A percentile compares a stretch with the other conserved stretches of the same genome.
Conservation (phyloP, 495 filamentous ascomycete genomes). For the Penicillium chermesinum region DNA sequence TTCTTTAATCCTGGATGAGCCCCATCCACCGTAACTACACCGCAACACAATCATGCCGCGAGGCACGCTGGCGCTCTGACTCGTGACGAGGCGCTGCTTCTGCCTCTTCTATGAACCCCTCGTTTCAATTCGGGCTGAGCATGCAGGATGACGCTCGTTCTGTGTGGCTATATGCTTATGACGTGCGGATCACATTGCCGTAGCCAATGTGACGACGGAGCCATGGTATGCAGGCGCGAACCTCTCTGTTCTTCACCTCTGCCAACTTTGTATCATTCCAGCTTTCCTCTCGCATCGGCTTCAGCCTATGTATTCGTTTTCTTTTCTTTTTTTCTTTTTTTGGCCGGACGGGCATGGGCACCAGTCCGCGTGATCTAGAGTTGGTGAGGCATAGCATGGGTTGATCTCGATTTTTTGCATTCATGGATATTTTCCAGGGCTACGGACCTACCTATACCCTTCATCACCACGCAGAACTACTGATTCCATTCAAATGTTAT, state of each 20-base stretch:
- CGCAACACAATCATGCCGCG: too few relatives aligned
- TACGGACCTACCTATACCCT: too few relatives aligned
- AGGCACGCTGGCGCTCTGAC: too few relatives aligned
- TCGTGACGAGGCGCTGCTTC: constrained; percentile 6
- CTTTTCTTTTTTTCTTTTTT: not conserved
- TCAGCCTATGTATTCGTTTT: constrained; percentile 7
- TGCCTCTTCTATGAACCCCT: constrained; percentile 11
- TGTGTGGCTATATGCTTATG: too few relatives aligned
- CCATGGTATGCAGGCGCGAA: constrained; percentile 21
- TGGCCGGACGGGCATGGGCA: too few relatives aligned
- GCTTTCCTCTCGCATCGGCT: too few relatives aligned
- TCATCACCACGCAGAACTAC: too few relatives aligned
- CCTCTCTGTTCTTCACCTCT: constrained; percentile 6
- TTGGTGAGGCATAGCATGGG: not conserved
- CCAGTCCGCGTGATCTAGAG: constrained; percentile 5
- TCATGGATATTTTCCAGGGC: too few relatives aligned
- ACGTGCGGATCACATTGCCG: too few relatives aligned
- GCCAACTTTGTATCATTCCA: not conserved
- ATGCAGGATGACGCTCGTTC: constrained; percentile 9
- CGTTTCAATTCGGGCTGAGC: constrained; percentile 8
- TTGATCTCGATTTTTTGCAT: not conserved
- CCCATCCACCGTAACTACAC: too few relatives aligned
- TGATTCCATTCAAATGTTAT: too few relatives aligned
- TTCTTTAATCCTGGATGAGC: too few relatives aligned
- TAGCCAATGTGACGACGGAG: constrained; percentile 13